Evolutionary conservation across 176 grass and related monocot species (phyloP), one percentile per base, ranked within the genome.

Genomic region (Juncus inflexus): DNA sequence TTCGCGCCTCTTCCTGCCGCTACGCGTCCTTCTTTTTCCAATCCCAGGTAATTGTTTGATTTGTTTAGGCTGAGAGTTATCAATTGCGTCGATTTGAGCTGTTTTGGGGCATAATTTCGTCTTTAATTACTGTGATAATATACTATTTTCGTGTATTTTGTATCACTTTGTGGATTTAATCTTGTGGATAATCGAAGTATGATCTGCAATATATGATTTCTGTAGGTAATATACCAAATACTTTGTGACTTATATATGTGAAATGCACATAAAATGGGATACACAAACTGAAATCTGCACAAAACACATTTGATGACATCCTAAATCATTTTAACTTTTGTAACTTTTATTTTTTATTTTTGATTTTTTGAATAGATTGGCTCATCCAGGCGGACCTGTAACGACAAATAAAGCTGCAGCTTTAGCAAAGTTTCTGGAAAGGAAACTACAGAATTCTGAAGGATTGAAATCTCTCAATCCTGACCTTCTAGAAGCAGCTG

Each of bases 401-500:
- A 92, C 83, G 49, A 99, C 94, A 65, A 92, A 99, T 72, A 99
- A 99, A 80, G 94, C 94, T 80, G 89, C 89, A n/a, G 89, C 94
- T 37, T 82, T 99, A 68, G 94, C 85, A 12, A 99, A 92, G 63
- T 99, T 99, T 73, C 85, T 99, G 1, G 89, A 99, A 85, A 86
- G 94, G 69, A 99, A 99, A 68, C 89, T 99, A 45, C 88, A 90
- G 78, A 80, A 90, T 40, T 83, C 94, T 73, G 89, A 92, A 80
- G 89, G 85, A 42, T 57, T 99, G 58, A 82, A 84, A 35, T 86
- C 85, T 54, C 66, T 99, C 42, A 79, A 99, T 70, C 83, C 94
- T 1, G 83, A 90, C 66, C 83, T 86, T 88, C 74, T 99, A 70
- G 84, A 99, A 47, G 6, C 86, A 15, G 94, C 89, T 3, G 94